A percentile compares a stretch with the other conserved stretches of the same genome.
These are phyloP conservation scores for Talaromyces sp. DNA, from an alignment of 2,329 filamentous ascomycete genomes.

Conservation along the genomic window DNA sequence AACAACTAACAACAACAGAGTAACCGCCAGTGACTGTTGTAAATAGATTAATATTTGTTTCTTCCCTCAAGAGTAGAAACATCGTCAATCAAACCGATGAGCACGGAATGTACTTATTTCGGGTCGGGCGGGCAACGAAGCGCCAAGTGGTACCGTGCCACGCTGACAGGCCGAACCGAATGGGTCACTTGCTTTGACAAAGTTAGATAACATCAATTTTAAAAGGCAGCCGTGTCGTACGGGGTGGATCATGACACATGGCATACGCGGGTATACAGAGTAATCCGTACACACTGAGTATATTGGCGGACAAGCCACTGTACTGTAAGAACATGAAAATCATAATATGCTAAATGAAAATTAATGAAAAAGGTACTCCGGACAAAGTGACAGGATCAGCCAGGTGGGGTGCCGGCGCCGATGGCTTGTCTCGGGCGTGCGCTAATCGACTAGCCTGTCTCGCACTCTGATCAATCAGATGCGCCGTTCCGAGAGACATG, in stretches of 20 bases:
- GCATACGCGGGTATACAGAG: too few relatives aligned
- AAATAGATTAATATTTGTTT: background rate
- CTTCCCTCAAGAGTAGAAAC: background rate
- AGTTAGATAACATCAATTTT: background rate
- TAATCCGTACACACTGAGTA: background rate
- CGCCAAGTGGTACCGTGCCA: background rate
- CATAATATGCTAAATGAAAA: background rate
- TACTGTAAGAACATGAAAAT: background rate
- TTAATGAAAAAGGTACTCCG: background rate
- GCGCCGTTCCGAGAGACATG: background rate
- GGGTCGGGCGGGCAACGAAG: background rate
- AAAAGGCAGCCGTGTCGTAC: background rate
- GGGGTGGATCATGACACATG: too few relatives aligned
- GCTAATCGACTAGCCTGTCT: constrained; percentile 5
- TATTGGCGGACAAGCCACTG: background rate
- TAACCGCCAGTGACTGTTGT: background rate
- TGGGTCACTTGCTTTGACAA: background rate
- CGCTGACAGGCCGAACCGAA: background rate
- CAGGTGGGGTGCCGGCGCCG: background rate
- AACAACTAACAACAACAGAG: background rate
- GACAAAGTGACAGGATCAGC: constrained; percentile 13
- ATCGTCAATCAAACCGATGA: background rate
- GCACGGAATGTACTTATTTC: background rate
- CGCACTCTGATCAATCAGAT: background rate
- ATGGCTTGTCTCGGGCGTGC: constrained; percentile 16